A percentile compares a stretch with the other conserved stretches of the same genome.
Conservation (phyloP, 495 filamentous ascomycete genomes). For the Hypoxylon lenormandii region DNA sequence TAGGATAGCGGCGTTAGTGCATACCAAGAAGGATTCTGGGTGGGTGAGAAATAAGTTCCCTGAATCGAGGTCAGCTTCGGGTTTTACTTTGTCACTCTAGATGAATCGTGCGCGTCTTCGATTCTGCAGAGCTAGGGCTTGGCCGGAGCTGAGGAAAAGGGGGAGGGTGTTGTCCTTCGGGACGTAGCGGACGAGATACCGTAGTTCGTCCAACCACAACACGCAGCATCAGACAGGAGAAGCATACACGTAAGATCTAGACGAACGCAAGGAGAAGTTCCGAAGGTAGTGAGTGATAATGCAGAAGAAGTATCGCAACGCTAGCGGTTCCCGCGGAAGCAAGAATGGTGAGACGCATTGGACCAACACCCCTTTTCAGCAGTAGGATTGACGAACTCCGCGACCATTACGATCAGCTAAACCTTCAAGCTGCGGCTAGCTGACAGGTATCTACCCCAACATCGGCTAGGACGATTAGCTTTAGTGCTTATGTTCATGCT, state of each 20-base stretch:
- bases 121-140: too few species aligned
- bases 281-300: conserved; percentile 3
- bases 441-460: neutral
- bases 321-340: neutral
- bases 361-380: neutral
- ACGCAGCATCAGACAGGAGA: too few species aligned
- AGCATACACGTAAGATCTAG: neutral
- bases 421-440: conserved; percentile 9
- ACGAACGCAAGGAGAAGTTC: neutral
- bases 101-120: too few species aligned
- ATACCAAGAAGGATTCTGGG: neutral
- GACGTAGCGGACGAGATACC: too few species aligned
- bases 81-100: too few species aligned
- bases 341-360: conserved; percentile 15
- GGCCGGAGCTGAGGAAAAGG: too few species aligned
- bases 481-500: conserved; percentile 5
- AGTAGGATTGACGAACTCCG: conserved; percentile 6
- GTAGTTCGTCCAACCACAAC: too few species aligned
- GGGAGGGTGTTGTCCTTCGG: too few species aligned
- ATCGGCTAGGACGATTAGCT: neutral
- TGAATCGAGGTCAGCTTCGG: neutral
- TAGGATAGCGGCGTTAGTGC: neutral
- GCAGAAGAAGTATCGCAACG: neutral
- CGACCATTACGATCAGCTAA: neutral
- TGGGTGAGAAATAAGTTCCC: neutral